Conservation (phyloP, 2,329 filamentous ascomycete species). For the Bimuria novae-zelandiae region DNA sequence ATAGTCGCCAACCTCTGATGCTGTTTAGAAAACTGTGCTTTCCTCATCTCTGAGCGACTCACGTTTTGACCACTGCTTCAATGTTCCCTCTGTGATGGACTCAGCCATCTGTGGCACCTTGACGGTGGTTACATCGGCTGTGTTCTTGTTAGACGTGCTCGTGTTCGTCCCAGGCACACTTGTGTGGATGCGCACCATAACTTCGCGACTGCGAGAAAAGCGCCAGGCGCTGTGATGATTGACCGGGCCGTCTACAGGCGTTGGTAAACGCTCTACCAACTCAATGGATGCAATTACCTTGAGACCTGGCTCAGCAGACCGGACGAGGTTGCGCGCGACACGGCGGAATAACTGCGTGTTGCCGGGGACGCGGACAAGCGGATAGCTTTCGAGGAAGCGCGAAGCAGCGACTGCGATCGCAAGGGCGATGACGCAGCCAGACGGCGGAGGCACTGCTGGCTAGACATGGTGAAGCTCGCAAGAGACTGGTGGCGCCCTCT, state of each 20-base stretch:
- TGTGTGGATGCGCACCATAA: conserved; percentile 33
- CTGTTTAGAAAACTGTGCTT: conserved; percentile 15
- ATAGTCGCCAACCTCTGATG: conserved; percentile 78
- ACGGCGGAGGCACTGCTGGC: conserved; percentile 47
- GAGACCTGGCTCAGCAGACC: conserved; percentile 38
- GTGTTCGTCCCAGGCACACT: neutral
- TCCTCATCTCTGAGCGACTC: conserved; percentile 24
- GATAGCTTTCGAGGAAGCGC: conserved; percentile 33
- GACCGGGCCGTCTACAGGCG: conserved; percentile 32
- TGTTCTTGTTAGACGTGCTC: neutral
- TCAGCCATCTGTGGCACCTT: conserved; percentile 99
- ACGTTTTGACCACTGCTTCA: conserved; percentile 93
- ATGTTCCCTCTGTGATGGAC: conserved; percentile 94
- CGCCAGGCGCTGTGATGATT: conserved; percentile 32
- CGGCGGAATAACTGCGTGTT: conserved; percentile 41
- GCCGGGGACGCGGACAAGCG: conserved; percentile 24
- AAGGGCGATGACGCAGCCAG: conserved; percentile 32
- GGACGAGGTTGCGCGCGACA: conserved; percentile 39
- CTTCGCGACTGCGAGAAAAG: conserved; percentile 39
- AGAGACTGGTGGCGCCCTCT: conserved; percentile 10
- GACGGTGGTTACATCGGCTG: conserved; percentile 78
- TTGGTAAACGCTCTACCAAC: conserved; percentile 18
- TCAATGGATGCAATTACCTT: conserved; percentile 29
- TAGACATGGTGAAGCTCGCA: conserved; percentile 33
- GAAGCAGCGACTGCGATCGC: conserved; percentile 37